These are phyloP conservation scores for Wallacemonas sp. DNA, from an alignment of 208 protist genomes.

Conservation along the genomic window DNA sequence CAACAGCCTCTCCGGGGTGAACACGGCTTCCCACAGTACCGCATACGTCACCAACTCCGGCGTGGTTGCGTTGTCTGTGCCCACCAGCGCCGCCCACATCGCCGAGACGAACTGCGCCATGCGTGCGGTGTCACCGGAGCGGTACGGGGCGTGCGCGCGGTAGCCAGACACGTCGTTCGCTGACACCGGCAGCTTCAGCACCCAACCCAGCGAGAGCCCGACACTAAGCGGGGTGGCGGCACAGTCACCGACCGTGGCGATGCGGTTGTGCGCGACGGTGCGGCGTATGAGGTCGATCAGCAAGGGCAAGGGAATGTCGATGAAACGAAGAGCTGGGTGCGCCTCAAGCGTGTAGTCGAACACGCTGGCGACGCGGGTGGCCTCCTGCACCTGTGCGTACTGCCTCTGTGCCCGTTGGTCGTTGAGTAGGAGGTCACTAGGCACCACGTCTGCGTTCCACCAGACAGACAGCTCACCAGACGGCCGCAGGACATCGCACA, in stretches of 20 bases:
- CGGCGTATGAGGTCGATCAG: neutral
- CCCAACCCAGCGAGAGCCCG: constrained; percentile 44
- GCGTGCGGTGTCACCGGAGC: constrained; percentile 4
- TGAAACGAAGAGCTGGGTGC: neutral
- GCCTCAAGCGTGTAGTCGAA: neutral
- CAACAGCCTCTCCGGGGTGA: constrained; percentile 2
- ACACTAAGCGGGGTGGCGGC: neutral
- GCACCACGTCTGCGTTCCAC: constrained; percentile 54
- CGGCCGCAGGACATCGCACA: neutral
- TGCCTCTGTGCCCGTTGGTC: neutral
- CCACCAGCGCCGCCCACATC: constrained; percentile 5
- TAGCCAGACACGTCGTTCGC: neutral
- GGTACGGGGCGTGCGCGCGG: constrained; percentile 9
- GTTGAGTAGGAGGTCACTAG: constrained; percentile 6
- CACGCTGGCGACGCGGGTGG: neutral
- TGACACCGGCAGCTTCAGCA: constrained; percentile 9
- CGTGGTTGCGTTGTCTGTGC: neutral
- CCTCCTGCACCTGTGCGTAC: neutral
- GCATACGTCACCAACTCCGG: constrained; percentile 16
- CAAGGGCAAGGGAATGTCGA: neutral
- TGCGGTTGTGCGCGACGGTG: neutral
- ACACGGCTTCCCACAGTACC: constrained; percentile 25
- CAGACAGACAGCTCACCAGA: constrained; percentile 25
- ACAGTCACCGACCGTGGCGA: neutral
- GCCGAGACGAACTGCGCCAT: constrained; percentile 14